Evolutionary conservation across 176 grass and related monocot species (phyloP), one percentile per base, ranked within the genome.

Genomic region (Thalia dealbata): DNA sequence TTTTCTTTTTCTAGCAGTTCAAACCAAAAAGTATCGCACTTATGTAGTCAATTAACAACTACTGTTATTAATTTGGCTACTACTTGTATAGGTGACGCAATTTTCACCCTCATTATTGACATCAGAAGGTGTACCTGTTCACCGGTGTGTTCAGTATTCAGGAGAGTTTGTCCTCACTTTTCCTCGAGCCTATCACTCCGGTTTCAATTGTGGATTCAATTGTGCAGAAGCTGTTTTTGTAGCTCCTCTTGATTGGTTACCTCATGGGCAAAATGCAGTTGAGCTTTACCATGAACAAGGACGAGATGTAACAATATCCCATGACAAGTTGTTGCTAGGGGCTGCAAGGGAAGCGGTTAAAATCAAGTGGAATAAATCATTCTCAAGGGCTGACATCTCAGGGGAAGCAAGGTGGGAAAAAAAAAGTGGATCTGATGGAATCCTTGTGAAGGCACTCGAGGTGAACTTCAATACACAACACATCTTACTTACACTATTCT

Each of bases 191-290:
- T 92, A 97, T 79, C 95, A 97, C 82, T 80, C 95, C 38, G 95
- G 95, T 72, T 97, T 97, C 75, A 97, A 90, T 70, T 90, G 84
- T 79, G 93, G 93, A 18, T 97, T 92, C 84, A 97, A 97, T 71
- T 97, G 95, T 88, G 89, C 89, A 67, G 95, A 97, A 82, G 95
- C 95, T 78, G 95, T 97, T 67, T 92, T 92, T 79, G 89, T 92
- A 50, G 95, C 89, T 52, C 95, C 95, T 38, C 78, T 97, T 86
- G 93, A 97, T 86, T 97, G 95, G 95, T 64, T 97, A 77, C 95
- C 87, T 45, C 65, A 88, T 86, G 95, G 95, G 64, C 95, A 97
- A 69, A 88, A 77, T 80, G 95, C 90, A 60, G 90, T 97, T 46
- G 95, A 97, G 67, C 75, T 97, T 64, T 92, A 91, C 64, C 78